Evolutionary conservation across 2,329 filamentous ascomycete genomes (phyloP), one percentile per base, ranked within the genome.

Genomic region (Phialophora macrospora): DNA sequence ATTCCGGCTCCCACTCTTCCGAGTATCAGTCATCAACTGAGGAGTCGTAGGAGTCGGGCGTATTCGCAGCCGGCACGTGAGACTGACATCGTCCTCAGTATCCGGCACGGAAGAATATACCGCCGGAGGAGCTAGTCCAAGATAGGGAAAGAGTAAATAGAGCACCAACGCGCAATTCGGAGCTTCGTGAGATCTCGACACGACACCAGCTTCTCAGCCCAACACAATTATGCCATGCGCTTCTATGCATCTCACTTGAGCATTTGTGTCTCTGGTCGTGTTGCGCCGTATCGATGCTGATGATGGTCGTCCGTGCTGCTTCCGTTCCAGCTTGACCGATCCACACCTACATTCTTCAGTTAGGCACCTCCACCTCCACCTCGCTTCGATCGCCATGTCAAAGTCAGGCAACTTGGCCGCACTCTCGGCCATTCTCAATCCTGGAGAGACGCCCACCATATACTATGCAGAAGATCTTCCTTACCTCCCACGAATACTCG

Each of bases 391-490:
- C 63, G 26, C 38, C 61, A 72, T 72, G 71, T 72, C 71, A 52
- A 72, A 72, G 67, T 70, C 71, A 4, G 71, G 71, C 32, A 72
- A 72, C 57, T 62, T 72, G 60, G 68, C 70, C 46, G 69, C 70
- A n/a, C 56, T 72, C 30, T 69, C 71, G 62, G 61, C 71, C 62
- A 64, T 72, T 44, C 52, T 72, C 44, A 69, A 62, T 30, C 54
- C 65, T 2, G 62, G 67, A 24, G 71, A 72, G 28, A 30, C 59
- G 17, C 69, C 70, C 77, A 88, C 87, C 75, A 90, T 97, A 74
- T 98, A 96, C 84, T 90, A 96, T 80, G 88, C 92, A 73, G 90
- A 88, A 77, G 95, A 99, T 79, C 88, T 92, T 67, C 82, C 93
- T 71, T 88, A 78, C 86, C 93, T 80, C 84, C 93, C 68, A 88